These are phyloP conservation scores for Mikania micrantha DNA, from an alignment of 129 eudicot genomes.

Conservation along the genomic window DNA sequence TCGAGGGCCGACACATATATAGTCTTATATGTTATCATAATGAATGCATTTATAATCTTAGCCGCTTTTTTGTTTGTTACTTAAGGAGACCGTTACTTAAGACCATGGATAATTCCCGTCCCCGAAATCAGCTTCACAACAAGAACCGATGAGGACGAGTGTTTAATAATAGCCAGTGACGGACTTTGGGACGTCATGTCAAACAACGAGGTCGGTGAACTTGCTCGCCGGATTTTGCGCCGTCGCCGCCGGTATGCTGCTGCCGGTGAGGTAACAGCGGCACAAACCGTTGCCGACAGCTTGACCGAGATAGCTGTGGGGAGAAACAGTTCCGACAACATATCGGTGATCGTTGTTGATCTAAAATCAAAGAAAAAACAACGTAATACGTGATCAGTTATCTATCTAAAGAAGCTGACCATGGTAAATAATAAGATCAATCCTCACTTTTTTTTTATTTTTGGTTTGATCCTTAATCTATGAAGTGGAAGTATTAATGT, in stretches of 20 bases:
- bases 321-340: constrained; percentile 54
- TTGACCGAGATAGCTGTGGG: constrained; percentile 55
- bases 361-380: constrained; percentile 47
- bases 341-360: constrained; percentile 57
- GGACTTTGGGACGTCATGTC: constrained; percentile 78
- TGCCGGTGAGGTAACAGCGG: constrained; percentile 27
- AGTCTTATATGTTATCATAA: too few relatives aligned
- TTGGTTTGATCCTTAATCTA: constrained; percentile 34
- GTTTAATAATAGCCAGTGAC: constrained; percentile 57
- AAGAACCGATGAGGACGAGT: constrained; percentile 55
- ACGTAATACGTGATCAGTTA: constrained; percentile 10
- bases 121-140: constrained; percentile 55
- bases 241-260: constrained; percentile 25
- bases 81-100: constrained; percentile 60
- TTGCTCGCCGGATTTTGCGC: constrained; percentile 43
- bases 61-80: neutral
- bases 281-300: constrained; percentile 45
- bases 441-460: constrained; percentile 23
- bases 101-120: constrained; percentile 57
- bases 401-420: constrained; percentile 12
- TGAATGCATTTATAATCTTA: too few relatives aligned
- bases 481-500: neutral
- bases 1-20: too few relatives aligned
- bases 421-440: constrained; percentile 26
- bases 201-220: constrained; percentile 60